Evolutionary conservation across 495 filamentous ascomycete species (phyloP).

Genomic region (Podospora tetraspora): DNA sequence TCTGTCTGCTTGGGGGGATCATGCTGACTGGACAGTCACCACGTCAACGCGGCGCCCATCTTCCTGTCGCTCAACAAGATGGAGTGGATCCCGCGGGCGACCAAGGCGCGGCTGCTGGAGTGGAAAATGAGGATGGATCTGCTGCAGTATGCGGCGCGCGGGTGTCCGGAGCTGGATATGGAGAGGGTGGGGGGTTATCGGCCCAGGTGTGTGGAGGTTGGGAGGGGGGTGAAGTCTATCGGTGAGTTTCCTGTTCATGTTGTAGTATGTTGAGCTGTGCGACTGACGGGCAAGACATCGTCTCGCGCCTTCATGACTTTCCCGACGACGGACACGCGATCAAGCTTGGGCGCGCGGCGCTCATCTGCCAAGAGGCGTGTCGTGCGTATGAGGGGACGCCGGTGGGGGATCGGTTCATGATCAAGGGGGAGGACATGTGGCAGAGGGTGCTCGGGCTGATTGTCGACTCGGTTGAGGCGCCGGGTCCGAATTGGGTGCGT

Average conservation of each 20-base stretch:
- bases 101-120: conserved; percentile 62
- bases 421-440: conserved; percentile 66
- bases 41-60: conserved; percentile 38
- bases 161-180: conserved; percentile 47
- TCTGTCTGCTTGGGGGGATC: neutral
- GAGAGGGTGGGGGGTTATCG: conserved; percentile 53
- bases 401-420: conserved; percentile 37
- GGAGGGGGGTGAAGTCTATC: neutral
- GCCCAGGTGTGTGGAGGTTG: conserved; percentile 25
- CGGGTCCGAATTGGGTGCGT: conserved; percentile 48
- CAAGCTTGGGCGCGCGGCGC: conserved; percentile 67
- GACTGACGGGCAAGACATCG: conserved; percentile 34
- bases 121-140: conserved; percentile 72
- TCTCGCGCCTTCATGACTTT: conserved; percentile 48
- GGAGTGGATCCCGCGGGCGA: conserved; percentile 36
- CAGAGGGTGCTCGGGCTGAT: conserved; percentile 60
- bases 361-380: conserved; percentile 33
- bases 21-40: conserved; percentile 30
- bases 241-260: neutral
- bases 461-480: conserved; percentile 49
- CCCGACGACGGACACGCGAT: conserved; percentile 73
- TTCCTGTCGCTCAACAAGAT: conserved; percentile 36
- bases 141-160: conserved; percentile 59
- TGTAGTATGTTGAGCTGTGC: neutral
- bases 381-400: conserved; percentile 30